Base-by-base conservation (phyloP, 345 rosid species). In the Murraya koenigii region DNA sequence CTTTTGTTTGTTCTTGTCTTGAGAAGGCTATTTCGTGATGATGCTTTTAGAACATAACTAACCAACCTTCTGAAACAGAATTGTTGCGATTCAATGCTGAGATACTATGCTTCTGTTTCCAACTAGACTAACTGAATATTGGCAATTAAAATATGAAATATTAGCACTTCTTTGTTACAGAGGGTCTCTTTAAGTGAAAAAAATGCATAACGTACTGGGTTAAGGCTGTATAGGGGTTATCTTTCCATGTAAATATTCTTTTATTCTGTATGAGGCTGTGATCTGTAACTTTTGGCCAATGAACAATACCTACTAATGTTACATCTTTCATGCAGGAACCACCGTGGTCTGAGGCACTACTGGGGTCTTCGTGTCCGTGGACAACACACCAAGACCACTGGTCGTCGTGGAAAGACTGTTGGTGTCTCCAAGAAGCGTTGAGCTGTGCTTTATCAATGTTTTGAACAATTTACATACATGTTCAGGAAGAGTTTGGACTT, bases 351-450 rank as follows among this genome's bases (percentile, higher is more conserved):
- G 77, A 92, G 99, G 80, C 99, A 95, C 89, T 93, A 93, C 88
- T 95, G 99, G 99, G 98, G 99, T 56, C 93, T 95, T 36, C 92
- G 98, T 6, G 99, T 95, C 11, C 91, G 98, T 77, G 98, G 98
- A 33, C 98, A 95, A 81, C 97, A 95, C 89, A 93, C 97, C 84
- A 95, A 95, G 95, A 91, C 98, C 9, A 93, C 97, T 13, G 98
- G 97, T 49, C 97, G 97, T 47, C 81, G 98, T 54, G 98, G 98
- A 72, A 92, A 94, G 91, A 92, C 96, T 74, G 98, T 92, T 74
- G 98, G 96, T 89, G 98, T 94, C 71, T 94, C 95, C 22, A 92
- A 92, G 95, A 92, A 94, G 81, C 90, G 88, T 80, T 86, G 71
- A 78, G 77, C 30, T 38, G 66, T 9, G 2, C 32, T 30, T 41